Evolutionary conservation across 2,329 filamentous ascomycete species (phyloP), one percentile per base, ranked within the genome.

Genomic region (Phialocephala subalpina): DNA sequence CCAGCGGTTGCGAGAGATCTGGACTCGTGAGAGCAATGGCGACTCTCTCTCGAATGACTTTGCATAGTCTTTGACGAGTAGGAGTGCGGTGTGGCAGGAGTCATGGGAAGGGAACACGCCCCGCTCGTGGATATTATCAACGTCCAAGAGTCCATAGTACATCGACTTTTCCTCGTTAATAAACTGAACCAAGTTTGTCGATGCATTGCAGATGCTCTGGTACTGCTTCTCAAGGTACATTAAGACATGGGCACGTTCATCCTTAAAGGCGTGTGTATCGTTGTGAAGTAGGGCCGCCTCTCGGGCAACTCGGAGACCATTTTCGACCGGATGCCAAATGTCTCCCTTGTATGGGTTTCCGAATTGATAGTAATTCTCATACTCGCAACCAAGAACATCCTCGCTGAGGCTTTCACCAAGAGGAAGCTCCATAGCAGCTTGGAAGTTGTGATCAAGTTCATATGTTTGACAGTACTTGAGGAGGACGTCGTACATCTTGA

Each of bases 141-240:
- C 20, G 36, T 61, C 42, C 12, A 62, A 63, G 2, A 68, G 18
- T 1, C 56, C 59, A 9, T 9, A 18, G 12, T 14, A 22, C 20
- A 8, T 29, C 6, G 2, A 6, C 52, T 58, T 63, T 36, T 60
- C 18, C 1, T 33, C 40, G 2, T 61, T 61, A 7, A 61, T 38
- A 20, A 63, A 68, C 7, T 33, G 27, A 12, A 35, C 18, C 0
- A 63, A 18, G 1, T 20, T 29, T 12, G 42, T 9, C 2, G 36
- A 45, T 9, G 52, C 35, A 0, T 27, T 1, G 1, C 33, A 18
- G 22, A 68, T 61, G 2, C 56, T 38, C 25, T 42, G 33, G 22
- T 66, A 66, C 33, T 68, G 66, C 0, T 49, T 36, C 36, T 68
- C 63, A 1, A 66, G 57, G 35, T 38, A 63, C 3, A 60, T 33